These are phyloP conservation scores for Nissolia schottii DNA, from an alignment of 306 rosid genomes.

Conservation along the genomic window DNA sequence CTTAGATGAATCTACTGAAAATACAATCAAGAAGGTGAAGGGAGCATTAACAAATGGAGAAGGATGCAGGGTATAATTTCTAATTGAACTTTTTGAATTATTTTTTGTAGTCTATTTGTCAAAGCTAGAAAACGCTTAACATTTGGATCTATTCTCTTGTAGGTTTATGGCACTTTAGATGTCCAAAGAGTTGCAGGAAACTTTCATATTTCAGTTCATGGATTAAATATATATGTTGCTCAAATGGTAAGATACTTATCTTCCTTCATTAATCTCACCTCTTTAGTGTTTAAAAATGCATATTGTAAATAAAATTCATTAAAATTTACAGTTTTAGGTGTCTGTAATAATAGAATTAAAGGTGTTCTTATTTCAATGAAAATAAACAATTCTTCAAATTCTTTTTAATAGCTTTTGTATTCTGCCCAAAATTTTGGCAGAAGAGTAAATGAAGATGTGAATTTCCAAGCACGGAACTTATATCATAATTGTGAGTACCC, in stretches of 20 bases:
- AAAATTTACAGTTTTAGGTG: neutral
- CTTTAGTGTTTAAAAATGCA: neutral
- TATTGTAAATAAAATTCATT: neutral
- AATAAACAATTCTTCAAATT: neutral
- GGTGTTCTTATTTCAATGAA: neutral
- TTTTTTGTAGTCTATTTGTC: neutral
- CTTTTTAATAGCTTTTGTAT: neutral
- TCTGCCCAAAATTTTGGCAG: neutral
- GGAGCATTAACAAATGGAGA: constrained; percentile 49
- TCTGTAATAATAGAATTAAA: neutral
- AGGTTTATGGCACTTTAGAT: constrained; percentile 81
- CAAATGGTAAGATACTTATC: constrained; percentile 49
- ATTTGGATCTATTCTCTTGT: constrained; percentile 22
- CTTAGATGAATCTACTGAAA: constrained; percentile 65
- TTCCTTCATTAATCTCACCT: neutral
- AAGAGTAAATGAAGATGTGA: neutral
- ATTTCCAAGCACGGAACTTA: neutral
- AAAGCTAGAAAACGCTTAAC: neutral
- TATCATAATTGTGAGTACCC: neutral
- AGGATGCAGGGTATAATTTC: constrained; percentile 69
- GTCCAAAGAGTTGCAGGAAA: constrained; percentile 88
- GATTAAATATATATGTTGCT: constrained; percentile 71
- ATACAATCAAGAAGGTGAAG: constrained; percentile 57
- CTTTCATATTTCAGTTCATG: constrained; percentile 80
- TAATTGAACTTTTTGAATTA: neutral